Percentiles rank a stretch among this genome's conserved stretches.
phyloP scores from a whole-genome alignment of 202 grass and related monocot species.

The Alloteropsis angusta region DNA sequence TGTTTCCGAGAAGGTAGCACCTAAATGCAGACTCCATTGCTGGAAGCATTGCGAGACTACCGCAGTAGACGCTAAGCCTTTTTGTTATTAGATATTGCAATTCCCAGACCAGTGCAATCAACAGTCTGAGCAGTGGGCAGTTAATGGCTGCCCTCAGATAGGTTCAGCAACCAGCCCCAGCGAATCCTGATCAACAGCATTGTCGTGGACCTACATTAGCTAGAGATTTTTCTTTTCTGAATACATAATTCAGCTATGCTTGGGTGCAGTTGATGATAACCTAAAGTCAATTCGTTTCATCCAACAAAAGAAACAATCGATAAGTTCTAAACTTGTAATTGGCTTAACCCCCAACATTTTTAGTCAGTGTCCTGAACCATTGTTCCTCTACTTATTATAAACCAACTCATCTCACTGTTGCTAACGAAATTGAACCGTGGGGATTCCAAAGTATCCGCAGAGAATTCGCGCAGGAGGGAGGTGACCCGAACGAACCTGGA shows the following conservation, averaged over 20 bases:
- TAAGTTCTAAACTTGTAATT: not conserved
- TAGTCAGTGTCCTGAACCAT: not conserved
- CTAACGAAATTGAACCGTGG: not conserved
- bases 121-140: not conserved
- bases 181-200: not conserved
- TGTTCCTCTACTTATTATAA: not conserved
- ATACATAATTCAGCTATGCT: not conserved
- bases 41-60: not conserved
- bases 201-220: not conserved
- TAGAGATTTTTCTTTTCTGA: not conserved
- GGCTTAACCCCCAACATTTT: not conserved
- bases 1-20: not conserved
- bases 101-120: not conserved
- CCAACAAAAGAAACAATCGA: not conserved
- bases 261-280: not conserved
- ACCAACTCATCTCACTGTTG: not conserved
- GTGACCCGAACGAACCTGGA: conserved; percentile 40
- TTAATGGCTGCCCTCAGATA: not conserved
- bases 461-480: not conserved
- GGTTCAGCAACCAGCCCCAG: not conserved
- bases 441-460: not conserved
- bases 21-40: not conserved
- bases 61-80: not conserved
- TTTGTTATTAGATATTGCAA: not conserved
- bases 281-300: not conserved